phyloP scores from a whole-genome alignment of 495 filamentous ascomycete genomes.

The Amphirosellinia nigrospora region DNA sequence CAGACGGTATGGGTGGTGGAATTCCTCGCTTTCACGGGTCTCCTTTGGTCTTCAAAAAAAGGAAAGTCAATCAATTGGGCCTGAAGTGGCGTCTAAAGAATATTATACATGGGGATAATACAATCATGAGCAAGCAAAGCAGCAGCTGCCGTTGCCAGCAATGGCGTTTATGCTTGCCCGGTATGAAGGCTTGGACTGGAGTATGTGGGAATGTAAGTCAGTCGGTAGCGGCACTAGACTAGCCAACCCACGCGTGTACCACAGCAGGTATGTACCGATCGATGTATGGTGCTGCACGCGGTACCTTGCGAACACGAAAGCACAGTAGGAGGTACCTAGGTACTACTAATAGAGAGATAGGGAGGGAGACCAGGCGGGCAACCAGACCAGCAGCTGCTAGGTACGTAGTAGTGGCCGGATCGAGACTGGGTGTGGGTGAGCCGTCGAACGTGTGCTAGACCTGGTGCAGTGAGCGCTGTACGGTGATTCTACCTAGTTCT shows the following conservation, averaged over 20 bases:
- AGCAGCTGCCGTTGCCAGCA: constrained; percentile 14
- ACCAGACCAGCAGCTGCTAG: neutral
- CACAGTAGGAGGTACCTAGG: neutral
- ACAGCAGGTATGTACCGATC: constrained; percentile 18
- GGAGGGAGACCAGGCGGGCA: neutral
- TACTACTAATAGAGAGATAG: no score
- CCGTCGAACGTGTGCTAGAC: neutral
- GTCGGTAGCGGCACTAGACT: constrained; percentile 23
- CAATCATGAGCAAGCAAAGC: neutral
- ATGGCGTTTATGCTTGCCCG: constrained; percentile 19
- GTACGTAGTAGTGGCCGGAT: constrained; percentile 25
- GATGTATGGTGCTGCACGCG: neutral
- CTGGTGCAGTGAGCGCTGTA: neutral
- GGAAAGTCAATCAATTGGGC: constrained; percentile 24
- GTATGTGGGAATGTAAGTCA: constrained; percentile 29
- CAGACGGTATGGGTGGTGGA: neutral
- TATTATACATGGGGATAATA: constrained; percentile 20
- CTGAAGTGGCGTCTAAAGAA: constrained; percentile 22
- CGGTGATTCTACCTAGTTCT: constrained; percentile 1
- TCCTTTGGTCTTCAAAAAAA: constrained; percentile 17
- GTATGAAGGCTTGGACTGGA: constrained; percentile 31
- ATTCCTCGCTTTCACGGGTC: constrained; percentile 16
- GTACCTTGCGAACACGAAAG: no score
- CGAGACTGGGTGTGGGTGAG: constrained; percentile 34
- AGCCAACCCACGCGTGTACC: no score